Evolutionary conservation across 495 filamentous ascomycete species (phyloP).

Genomic region (Penicillium flavigenum): DNA sequence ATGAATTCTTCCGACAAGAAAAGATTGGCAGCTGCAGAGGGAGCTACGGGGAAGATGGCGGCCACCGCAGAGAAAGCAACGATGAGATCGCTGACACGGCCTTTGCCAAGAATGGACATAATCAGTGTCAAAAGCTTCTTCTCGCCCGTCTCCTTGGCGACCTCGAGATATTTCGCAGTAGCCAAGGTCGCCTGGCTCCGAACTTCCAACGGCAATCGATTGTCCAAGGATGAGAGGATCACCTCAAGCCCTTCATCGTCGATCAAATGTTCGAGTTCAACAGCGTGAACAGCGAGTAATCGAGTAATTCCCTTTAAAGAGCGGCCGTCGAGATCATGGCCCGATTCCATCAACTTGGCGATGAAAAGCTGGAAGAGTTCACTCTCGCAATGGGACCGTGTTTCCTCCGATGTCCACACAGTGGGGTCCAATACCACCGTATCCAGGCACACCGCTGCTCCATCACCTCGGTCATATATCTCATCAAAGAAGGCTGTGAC

Average conservation of each 20-base stretch:
- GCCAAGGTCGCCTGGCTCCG: slow-evolving; percentile 74
- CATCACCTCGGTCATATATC: slow-evolving; percentile 61
- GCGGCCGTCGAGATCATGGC: slow-evolving; percentile 57
- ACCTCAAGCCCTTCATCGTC: slow-evolving; percentile 79
- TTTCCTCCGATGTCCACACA: slow-evolving; percentile 56
- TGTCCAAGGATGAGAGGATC: slow-evolving; percentile 73
- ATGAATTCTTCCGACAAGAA: slow-evolving; percentile 87
- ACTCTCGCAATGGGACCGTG: slow-evolving; percentile 49
- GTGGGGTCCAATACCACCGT: slow-evolving; percentile 55
- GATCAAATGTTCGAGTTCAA: slow-evolving; percentile 61
- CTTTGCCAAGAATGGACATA: slow-evolving; percentile 48
- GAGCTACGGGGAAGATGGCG: slow-evolving; percentile 79
- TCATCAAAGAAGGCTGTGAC: slow-evolving; percentile 56
- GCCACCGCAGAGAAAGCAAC: slow-evolving; percentile 86
- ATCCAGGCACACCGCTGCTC: slow-evolving; percentile 57
- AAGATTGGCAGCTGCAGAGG: slow-evolving; percentile 64
- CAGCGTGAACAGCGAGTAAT: slow-evolving; percentile 59
- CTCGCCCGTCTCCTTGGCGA: slow-evolving; percentile 64
- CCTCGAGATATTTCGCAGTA: slow-evolving; percentile 76
- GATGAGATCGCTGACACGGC: slow-evolving; percentile 58
- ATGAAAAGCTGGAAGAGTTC: slow-evolving; percentile 67
- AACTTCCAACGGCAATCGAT: slow-evolving; percentile 64
- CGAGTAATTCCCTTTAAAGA: slow-evolving; percentile 63
- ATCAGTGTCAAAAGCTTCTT: slow-evolving; percentile 68
- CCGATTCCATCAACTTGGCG: slow-evolving; percentile 62